A percentile compares a stretch with the other conserved stretches of the same genome.
phyloP scores from a whole-genome alignment of 345 rosid species.

The Gynandropsis gynandra region DNA sequence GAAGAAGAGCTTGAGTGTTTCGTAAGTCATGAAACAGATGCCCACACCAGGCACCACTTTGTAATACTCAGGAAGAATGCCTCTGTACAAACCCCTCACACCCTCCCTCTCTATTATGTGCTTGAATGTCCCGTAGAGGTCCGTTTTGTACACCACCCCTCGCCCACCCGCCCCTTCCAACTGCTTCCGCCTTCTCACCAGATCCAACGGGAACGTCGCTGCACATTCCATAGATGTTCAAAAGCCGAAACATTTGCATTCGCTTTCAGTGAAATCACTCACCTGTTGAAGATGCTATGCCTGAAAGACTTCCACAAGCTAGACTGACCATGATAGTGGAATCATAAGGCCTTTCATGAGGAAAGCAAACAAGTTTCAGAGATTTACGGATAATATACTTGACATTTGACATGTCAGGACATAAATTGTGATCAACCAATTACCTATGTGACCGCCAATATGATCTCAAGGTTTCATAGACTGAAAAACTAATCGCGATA shows the following conservation, averaged over 20 bases:
- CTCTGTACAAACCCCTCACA: constrained; percentile 67
- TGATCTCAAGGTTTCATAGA: constrained; percentile 76
- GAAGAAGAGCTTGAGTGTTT: constrained; percentile 62
- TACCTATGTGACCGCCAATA: constrained; percentile 75
- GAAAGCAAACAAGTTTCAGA: neutral
- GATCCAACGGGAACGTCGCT: constrained; percentile 90
- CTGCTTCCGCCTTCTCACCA: constrained; percentile 91
- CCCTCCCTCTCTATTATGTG: constrained; percentile 66
- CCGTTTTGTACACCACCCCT: constrained; percentile 61
- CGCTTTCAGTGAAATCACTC: constrained; percentile 27
- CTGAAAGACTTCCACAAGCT: constrained; percentile 95
- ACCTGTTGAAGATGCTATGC: constrained; percentile 98
- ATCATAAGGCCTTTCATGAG: constrained; percentile 64
- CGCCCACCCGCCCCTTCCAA: constrained; percentile 82
- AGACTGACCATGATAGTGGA: constrained; percentile 60
- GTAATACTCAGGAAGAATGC: constrained; percentile 85
- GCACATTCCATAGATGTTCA: constrained; percentile 23
- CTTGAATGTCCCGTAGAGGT: constrained; percentile 60
- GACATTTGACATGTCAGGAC: too few relatives aligned
- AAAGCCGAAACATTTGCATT: neutral
- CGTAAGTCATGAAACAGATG: constrained; percentile 92
- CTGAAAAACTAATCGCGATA: constrained; percentile 86
- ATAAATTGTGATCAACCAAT: neutral
- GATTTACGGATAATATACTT: neutral
- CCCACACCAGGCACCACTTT: constrained; percentile 96